Evolutionary conservation across 306 rosid species (phyloP).

Genomic region (Inga leiocalycina): DNA sequence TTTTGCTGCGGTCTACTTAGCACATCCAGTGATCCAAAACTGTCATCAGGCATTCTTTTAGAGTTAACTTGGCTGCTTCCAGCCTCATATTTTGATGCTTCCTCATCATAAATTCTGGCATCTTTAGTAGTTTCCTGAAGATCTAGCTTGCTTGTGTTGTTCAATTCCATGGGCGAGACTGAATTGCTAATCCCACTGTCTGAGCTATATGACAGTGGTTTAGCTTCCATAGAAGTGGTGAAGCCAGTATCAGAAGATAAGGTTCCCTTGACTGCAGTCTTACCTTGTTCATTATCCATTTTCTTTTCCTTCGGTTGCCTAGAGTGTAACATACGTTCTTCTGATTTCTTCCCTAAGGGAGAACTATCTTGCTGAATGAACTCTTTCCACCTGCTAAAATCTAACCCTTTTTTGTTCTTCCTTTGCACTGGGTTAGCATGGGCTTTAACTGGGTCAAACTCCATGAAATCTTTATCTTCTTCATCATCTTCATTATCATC

Average conservation of each 20-base stretch:
- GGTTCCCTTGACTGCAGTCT: slow-evolving; percentile 36
- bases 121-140: slow-evolving; percentile 26
- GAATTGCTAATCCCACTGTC: slow-evolving; percentile 18
- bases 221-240: slow-evolving; percentile 23
- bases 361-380: slow-evolving; percentile 44
- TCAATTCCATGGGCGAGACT: slow-evolving; percentile 39
- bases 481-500: slow-evolving; percentile 45
- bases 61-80: slow-evolving; percentile 17
- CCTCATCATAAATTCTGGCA: slow-evolving; percentile 10
- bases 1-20: slow-evolving; percentile 26
- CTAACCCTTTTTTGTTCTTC: slow-evolving; percentile 64
- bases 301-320: slow-evolving; percentile 33
- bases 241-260: slow-evolving; percentile 31
- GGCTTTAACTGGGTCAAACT: slow-evolving; percentile 49
- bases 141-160: slow-evolving; percentile 37
- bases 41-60: slow-evolving; percentile 20
- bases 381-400: slow-evolving; percentile 72
- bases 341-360: slow-evolving; percentile 36
- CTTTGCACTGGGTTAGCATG: slow-evolving; percentile 70
- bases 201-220: slow-evolving; percentile 23
- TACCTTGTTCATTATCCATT: slow-evolving; percentile 31
- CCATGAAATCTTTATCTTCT: slow-evolving; percentile 48
- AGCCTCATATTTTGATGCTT: slow-evolving; percentile 30
- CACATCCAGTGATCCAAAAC: slow-evolving; percentile 23
- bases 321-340: slow-evolving; percentile 12